A percentile compares a stretch with the other conserved stretches of the same genome.
Evolutionary conservation across 2,329 filamentous ascomycete species (phyloP).

Genomic region (Stromatinia cepivora): DNA sequence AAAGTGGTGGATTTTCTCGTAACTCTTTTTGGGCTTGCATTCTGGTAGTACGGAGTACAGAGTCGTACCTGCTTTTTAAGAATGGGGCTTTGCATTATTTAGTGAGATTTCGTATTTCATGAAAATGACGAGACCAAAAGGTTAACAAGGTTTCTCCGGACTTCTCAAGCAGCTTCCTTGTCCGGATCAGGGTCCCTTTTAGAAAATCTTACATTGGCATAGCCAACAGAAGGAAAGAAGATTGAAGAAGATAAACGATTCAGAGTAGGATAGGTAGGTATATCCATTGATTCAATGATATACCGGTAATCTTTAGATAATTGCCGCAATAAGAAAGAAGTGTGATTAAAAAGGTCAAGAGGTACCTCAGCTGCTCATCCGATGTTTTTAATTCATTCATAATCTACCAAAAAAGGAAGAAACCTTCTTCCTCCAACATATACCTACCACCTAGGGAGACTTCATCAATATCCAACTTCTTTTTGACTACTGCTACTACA

Average conservation of each 20-base stretch:
- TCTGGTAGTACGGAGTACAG: background rate
- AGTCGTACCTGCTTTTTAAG: background rate
- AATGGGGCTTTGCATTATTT: conserved; percentile 4
- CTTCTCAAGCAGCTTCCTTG: conserved; percentile 8
- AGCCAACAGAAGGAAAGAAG: background rate
- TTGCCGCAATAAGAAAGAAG: background rate
- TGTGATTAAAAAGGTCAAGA: conserved; percentile 6
- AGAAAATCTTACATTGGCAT: background rate
- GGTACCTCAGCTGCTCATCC: conserved; percentile 4
- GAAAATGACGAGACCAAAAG: background rate
- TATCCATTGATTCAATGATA: background rate
- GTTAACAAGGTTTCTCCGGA: conserved; percentile 20
- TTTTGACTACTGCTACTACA: background rate
- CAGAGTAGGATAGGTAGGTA: background rate
- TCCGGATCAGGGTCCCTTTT: conserved; percentile 5
- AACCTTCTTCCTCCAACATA: background rate
- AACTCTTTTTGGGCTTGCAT: background rate
- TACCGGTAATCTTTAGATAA: background rate
- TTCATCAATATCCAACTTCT: background rate
- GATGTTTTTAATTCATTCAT: background rate
- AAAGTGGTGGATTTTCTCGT: background rate
- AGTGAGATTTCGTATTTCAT: conserved; percentile 5
- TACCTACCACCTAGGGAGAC: background rate
- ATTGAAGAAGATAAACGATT: background rate
- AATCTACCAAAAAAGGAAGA: background rate